phyloP scores from a whole-genome alignment of 208 protist species.

The Crithidia fasciculata region DNA sequence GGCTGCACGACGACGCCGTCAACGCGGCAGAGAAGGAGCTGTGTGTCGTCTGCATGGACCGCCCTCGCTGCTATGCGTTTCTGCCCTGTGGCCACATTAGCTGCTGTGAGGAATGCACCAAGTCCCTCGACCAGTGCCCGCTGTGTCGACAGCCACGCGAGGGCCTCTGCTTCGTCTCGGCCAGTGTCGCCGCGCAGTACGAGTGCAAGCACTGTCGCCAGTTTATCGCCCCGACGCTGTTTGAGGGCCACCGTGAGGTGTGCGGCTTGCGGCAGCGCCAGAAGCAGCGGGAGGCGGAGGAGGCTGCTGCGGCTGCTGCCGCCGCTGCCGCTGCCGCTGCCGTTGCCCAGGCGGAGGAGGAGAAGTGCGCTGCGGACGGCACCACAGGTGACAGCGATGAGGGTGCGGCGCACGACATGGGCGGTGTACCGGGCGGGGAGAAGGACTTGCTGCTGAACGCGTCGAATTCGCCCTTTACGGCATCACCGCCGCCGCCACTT shows the following conservation, averaged over 20 bases:
- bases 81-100: slow-evolving; percentile 88
- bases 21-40: slow-evolving; percentile 52
- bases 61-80: slow-evolving; percentile 67
- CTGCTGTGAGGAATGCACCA: slow-evolving; percentile 71
- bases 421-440: background rate
- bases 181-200: slow-evolving; percentile 55
- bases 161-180: slow-evolving; percentile 61
- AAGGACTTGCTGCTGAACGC: background rate
- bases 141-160: slow-evolving; percentile 71
- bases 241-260: slow-evolving; percentile 86
- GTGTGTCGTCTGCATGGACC: slow-evolving; percentile 81
- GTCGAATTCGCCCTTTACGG: background rate
- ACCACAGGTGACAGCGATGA: background rate
- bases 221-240: slow-evolving; percentile 75
- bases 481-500: background rate
- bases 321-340: background rate
- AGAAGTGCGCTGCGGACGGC: background rate
- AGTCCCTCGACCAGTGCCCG: slow-evolving; percentile 64
- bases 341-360: background rate
- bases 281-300: slow-evolving; percentile 27
- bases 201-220: slow-evolving; percentile 71
- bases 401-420: too few relatives aligned
- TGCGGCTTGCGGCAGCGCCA: slow-evolving; percentile 63
- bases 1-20: slow-evolving; percentile 15
- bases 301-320: background rate